phyloP scores from a whole-genome alignment of 495 filamentous ascomycete genomes.

The Penicillium manginii region DNA sequence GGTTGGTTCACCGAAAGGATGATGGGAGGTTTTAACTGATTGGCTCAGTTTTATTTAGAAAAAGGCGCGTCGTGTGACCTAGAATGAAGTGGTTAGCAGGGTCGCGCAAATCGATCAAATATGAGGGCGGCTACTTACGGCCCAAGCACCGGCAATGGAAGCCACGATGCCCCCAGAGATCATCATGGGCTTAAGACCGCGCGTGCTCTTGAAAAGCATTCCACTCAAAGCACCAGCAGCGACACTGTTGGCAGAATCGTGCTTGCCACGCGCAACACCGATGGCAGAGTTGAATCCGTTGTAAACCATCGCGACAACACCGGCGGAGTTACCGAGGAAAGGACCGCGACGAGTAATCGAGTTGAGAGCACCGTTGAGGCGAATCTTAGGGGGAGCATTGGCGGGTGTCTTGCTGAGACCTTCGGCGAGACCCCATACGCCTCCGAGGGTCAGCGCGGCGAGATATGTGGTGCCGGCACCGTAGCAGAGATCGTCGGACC shows the following conservation, averaged over 20 bases:
- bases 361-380: constrained; percentile 91
- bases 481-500: constrained; percentile 97
- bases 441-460: constrained; percentile 80
- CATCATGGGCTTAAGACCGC: constrained; percentile 86
- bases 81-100: constrained; percentile 32
- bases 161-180: constrained; percentile 89
- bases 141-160: constrained; percentile 81
- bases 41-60: constrained; percentile 44
- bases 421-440: constrained; percentile 88
- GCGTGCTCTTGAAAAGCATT: constrained; percentile 94
- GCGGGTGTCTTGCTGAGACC: constrained; percentile 74
- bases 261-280: constrained; percentile 83
- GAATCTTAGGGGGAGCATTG: constrained; percentile 82
- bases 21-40: constrained; percentile 23
- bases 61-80: constrained; percentile 63
- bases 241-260: constrained; percentile 88
- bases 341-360: constrained; percentile 89
- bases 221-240: constrained; percentile 83
- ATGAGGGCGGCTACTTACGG: constrained; percentile 60
- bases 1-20: constrained; percentile 24
- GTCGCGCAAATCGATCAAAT: not conserved
- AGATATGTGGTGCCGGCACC: constrained; percentile 95
- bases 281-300: constrained; percentile 92
- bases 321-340: constrained; percentile 95
- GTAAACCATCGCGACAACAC: constrained; percentile 92